A percentile compares a stretch with the other conserved stretches of the same genome.
phyloP scores from a whole-genome alignment of 306 rosid genomes.

The Glycine soja region DNA sequence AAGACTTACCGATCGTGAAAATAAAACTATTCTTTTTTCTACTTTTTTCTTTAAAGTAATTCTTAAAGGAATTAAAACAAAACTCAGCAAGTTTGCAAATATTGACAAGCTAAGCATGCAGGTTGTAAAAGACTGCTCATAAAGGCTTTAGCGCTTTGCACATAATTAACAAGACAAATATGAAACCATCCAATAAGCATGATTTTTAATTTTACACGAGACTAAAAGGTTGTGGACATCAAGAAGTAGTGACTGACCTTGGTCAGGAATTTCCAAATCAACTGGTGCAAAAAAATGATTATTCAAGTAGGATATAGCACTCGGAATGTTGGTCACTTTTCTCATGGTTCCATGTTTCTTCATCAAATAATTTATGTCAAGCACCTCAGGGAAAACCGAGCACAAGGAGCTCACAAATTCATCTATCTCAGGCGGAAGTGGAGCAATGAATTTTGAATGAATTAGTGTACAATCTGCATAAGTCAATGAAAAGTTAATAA shows the following conservation, averaged over 20 bases:
- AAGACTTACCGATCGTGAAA: constrained; percentile 23
- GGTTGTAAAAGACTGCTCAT: constrained; percentile 11
- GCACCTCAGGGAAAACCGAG: constrained; percentile 65
- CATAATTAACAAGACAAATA: constrained; percentile 28
- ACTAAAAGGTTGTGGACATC: neutral
- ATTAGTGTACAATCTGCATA: constrained; percentile 82
- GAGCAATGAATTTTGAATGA: constrained; percentile 79
- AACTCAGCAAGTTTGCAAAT: neutral
- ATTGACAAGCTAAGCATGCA: constrained; percentile 30
- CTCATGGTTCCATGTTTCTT: constrained; percentile 65
- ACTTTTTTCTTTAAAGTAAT: neutral
- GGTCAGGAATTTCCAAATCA: constrained; percentile 63
- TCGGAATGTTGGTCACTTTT: constrained; percentile 61
- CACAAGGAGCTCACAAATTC: constrained; percentile 66
- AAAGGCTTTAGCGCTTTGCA: constrained; percentile 1
- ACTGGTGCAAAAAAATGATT: constrained; percentile 69
- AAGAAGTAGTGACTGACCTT: constrained; percentile 57
- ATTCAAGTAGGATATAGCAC: constrained; percentile 77
- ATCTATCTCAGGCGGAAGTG: constrained; percentile 73
- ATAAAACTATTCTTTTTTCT: neutral
- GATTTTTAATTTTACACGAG: constrained; percentile 23
- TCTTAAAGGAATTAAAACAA: constrained; percentile 13
- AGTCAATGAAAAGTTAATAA: constrained; percentile 41
- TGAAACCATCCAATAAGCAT: neutral
- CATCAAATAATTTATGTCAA: constrained; percentile 72